These are phyloP conservation scores for Casuarina glauca DNA, from an alignment of 306 rosid genomes.

Conservation along the genomic window DNA sequence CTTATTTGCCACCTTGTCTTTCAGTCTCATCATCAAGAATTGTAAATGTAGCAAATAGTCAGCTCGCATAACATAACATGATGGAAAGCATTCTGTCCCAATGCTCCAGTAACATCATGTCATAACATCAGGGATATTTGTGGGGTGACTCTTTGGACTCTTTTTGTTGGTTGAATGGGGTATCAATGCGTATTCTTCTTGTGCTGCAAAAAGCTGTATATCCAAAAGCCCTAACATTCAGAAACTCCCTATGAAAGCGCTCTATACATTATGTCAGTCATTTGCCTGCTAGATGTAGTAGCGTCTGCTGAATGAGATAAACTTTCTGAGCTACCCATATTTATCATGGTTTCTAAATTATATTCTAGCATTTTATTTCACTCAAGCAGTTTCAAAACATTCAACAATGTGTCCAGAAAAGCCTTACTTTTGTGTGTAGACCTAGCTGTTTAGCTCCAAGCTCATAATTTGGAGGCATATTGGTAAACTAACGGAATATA, in stretches of 20 bases:
- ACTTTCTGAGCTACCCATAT: background rate
- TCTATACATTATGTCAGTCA: background rate
- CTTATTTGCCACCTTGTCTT: background rate
- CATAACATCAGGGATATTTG: too few relatives aligned
- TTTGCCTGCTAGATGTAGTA: background rate
- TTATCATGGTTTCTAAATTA: background rate
- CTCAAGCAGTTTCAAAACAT: background rate
- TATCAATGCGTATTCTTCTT: background rate
- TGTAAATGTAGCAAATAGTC: background rate
- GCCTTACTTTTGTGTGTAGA: background rate
- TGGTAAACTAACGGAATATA: constrained; percentile 4
- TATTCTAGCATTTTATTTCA: background rate
- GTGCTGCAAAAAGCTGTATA: background rate
- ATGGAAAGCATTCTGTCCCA: background rate
- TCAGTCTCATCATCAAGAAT: background rate
- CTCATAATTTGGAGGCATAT: constrained; percentile 10
- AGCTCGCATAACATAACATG: too few relatives aligned
- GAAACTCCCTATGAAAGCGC: background rate
- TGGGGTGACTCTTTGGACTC: background rate
- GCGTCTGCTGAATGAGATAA: background rate
- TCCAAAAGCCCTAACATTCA: background rate
- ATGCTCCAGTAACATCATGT: too few relatives aligned
- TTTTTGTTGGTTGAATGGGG: background rate
- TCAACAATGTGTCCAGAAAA: background rate
- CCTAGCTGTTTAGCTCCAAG: background rate